Evolutionary conservation across 2,329 filamentous ascomycete species (phyloP).

Genomic region (Colletotrichum musicola): DNA sequence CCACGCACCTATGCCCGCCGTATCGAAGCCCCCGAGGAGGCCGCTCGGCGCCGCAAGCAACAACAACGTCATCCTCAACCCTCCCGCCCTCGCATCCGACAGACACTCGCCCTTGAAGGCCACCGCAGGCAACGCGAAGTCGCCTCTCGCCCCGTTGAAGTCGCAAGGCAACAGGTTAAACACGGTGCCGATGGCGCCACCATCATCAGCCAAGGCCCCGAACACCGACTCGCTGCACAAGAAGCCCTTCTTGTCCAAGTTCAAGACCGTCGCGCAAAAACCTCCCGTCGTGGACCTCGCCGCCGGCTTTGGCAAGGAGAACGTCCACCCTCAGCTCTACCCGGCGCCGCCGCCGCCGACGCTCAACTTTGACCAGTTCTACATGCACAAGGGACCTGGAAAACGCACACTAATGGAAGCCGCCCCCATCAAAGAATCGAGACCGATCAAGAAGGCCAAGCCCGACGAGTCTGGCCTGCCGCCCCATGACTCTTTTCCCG

Average conservation of each 20-base stretch:
- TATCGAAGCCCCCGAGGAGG: slow-evolving; percentile 61
- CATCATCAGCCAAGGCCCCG: slow-evolving; percentile 65
- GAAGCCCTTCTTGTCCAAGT: slow-evolving; percentile 71
- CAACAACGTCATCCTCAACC: slow-evolving; percentile 79
- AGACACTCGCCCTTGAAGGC: slow-evolving; percentile 79
- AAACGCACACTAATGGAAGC: slow-evolving; percentile 80
- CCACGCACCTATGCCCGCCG: slow-evolving; percentile 68
- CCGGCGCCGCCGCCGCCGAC: slow-evolving; percentile 59
- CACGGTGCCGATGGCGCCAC: slow-evolving; percentile 76
- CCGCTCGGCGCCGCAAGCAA: slow-evolving; percentile 65
- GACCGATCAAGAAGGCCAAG: slow-evolving; percentile 77
- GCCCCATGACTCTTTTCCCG: slow-evolving; percentile 82
- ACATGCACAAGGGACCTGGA: slow-evolving; percentile 61
- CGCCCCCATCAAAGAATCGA: slow-evolving; percentile 76
- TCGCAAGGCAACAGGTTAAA: slow-evolving; percentile 72
- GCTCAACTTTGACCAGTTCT: slow-evolving; percentile 65
- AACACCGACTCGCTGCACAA: slow-evolving; percentile 78
- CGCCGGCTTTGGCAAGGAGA: slow-evolving; percentile 66
- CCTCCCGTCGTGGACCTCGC: slow-evolving; percentile 57
- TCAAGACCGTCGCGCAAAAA: slow-evolving; percentile 69
- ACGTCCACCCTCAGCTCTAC: slow-evolving; percentile 64
- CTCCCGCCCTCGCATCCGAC: slow-evolving; percentile 64
- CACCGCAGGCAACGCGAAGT: slow-evolving; percentile 64
- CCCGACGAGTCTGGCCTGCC: slow-evolving; percentile 71
- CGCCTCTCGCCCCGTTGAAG: slow-evolving; percentile 70